These are phyloP conservation scores for Plasmodium blacklocki DNA, from an alignment of 169 alveolate species.

Conservation along the genomic window DNA sequence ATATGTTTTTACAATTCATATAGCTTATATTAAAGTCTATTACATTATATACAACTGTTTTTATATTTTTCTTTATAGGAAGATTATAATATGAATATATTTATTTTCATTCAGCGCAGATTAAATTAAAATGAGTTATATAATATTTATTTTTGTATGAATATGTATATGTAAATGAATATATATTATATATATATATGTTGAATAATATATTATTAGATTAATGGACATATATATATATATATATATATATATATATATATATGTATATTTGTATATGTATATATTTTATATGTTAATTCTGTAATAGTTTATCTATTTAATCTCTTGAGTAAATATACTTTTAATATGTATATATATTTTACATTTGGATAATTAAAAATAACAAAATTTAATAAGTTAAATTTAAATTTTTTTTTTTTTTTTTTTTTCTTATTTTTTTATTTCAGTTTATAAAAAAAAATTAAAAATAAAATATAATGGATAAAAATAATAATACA, in stretches of 20 bases:
- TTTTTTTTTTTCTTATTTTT: conserved; percentile 14
- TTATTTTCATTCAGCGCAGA: not conserved
- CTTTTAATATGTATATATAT: too few species aligned
- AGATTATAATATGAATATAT: not conserved
- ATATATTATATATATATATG: not conserved
- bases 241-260: not conserved
- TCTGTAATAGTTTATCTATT: too few species aligned
- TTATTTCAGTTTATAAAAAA: conserved; percentile 25
- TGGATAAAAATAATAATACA: conserved; percentile 10
- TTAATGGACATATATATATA: not conserved
- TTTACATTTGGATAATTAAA: too few species aligned
- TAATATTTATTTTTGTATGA: not conserved
- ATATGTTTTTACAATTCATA: too few species aligned
- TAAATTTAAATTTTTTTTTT: not conserved
- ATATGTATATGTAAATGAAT: conserved; percentile 7
- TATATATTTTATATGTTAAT: too few species aligned
- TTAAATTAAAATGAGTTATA: conserved; percentile 1
- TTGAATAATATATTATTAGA: not conserved
- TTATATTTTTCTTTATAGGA: conserved; percentile 4
- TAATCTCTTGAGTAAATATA: too few species aligned
- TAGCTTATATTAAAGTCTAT: too few species aligned
- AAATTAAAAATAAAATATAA: not conserved
- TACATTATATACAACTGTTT: not conserved
- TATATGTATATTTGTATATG: not conserved
- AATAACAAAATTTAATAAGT: too few species aligned